phyloP scores from a whole-genome alignment of 371 early-diverging fungal species.

The Mortierella sp. region DNA sequence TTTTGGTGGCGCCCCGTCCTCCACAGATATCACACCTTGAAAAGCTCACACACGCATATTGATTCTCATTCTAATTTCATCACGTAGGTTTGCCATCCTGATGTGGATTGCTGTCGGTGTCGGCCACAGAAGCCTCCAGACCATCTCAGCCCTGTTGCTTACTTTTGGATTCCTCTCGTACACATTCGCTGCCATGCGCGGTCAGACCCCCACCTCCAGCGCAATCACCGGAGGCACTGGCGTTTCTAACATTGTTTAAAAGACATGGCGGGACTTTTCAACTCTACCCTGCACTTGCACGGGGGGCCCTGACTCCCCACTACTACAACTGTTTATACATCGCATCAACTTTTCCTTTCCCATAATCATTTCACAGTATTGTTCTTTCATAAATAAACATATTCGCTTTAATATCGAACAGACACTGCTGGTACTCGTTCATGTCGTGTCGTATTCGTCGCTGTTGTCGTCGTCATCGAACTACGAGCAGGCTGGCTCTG shows the following conservation, averaged over 20 bases:
- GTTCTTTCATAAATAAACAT: not conserved
- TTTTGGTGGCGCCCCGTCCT: not conserved
- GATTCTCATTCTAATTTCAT: not conserved
- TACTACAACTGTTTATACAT: not conserved
- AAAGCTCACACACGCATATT: not conserved
- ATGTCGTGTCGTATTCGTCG: constrained; percentile 14
- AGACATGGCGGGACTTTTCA: not conserved
- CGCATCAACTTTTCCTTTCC: not conserved
- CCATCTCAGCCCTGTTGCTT: constrained; percentile 41
- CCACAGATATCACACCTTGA: not conserved
- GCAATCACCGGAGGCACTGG: constrained; percentile 51
- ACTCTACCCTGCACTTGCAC: not conserved
- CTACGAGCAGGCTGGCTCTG: constrained; percentile 13
- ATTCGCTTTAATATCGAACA: constrained; percentile 1
- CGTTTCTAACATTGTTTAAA: constrained; percentile 47
- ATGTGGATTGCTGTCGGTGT: constrained; percentile 54
- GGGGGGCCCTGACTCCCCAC: not conserved
- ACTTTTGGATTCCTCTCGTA: constrained; percentile 35
- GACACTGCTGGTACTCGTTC: constrained; percentile 35
- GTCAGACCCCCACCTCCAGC: constrained; percentile 43
- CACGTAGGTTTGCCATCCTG: constrained; percentile 31
- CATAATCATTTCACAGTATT: not conserved
- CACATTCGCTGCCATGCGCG: constrained; percentile 31
- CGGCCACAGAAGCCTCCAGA: constrained; percentile 30
- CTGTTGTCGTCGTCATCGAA: not conserved